A percentile compares a stretch with the other conserved stretches of the same genome.
These are phyloP conservation scores for Hypoxylon sp. DNA, from an alignment of 2,329 filamentous ascomycete genomes.

Conservation along the genomic window DNA sequence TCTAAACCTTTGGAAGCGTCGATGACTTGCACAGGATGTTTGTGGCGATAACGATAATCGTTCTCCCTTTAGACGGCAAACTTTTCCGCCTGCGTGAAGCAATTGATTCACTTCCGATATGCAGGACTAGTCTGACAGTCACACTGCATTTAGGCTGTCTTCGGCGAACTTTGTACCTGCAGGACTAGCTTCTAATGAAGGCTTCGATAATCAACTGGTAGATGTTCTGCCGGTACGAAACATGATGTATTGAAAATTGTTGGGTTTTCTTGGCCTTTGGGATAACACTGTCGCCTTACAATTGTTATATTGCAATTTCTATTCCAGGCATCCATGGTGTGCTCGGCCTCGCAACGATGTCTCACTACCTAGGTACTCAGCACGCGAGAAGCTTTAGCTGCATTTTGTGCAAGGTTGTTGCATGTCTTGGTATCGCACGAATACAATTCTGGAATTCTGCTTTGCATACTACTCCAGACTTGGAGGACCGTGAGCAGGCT, in stretches of 20 bases:
- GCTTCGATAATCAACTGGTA: neutral
- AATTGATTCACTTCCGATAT: constrained; percentile 19
- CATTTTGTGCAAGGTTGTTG: constrained; percentile 32
- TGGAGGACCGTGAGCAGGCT: constrained; percentile 11
- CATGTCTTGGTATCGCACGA: constrained; percentile 33
- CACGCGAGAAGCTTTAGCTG: constrained; percentile 34
- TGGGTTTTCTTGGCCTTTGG: constrained; percentile 29
- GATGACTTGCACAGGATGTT: constrained; percentile 13
- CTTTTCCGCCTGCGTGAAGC: constrained; percentile 23
- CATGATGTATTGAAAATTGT: constrained; percentile 24
- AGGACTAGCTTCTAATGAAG: constrained; percentile 32
- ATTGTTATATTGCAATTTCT: constrained; percentile 15
- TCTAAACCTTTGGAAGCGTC: neutral
- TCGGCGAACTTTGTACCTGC: constrained; percentile 39
- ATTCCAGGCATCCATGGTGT: constrained; percentile 3
- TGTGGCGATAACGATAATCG: constrained; percentile 5
- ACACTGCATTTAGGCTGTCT: constrained; percentile 44
- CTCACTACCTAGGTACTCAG: constrained; percentile 34
- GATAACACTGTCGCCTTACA: constrained; percentile 15
- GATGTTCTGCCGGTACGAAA: constrained; percentile 23
- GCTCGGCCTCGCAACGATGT: constrained; percentile 30
- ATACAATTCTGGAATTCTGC: constrained; percentile 22
- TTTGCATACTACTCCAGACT: constrained; percentile 13
- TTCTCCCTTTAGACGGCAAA: constrained; percentile 24
- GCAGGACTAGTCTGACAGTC: constrained; percentile 38